These are phyloP conservation scores for Agastache rugosa DNA, from an alignment of 257 asterid species.

Conservation along the genomic window DNA sequence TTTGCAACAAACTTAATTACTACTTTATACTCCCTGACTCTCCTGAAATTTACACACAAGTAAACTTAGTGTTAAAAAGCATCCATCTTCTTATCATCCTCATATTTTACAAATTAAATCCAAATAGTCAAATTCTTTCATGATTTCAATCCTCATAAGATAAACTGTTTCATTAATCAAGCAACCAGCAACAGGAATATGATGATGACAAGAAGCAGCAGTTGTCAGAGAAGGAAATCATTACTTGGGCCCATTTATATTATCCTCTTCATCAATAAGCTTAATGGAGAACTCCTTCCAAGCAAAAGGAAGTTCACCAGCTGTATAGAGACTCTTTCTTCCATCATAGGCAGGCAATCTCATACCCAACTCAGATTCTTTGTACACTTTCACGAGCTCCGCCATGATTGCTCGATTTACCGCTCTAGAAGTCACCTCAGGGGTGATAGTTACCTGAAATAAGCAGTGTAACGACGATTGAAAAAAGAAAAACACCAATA, in stretches of 20 bases:
- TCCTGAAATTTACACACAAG: slow-evolving; percentile 51
- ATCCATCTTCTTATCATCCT: neutral
- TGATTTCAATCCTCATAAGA: neutral
- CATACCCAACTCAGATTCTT: slow-evolving; percentile 88
- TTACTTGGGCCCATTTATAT: slow-evolving; percentile 83
- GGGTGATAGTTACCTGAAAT: slow-evolving; percentile 85
- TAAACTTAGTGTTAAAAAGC: neutral
- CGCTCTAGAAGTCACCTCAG: slow-evolving; percentile 85
- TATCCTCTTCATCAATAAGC: slow-evolving; percentile 86
- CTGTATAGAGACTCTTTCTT: slow-evolving; percentile 87
- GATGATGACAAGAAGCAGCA: slow-evolving; percentile 10
- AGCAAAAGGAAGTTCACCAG: slow-evolving; percentile 95
- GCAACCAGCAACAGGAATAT: slow-evolving; percentile 7
- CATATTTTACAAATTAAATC: neutral
- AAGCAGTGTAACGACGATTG: slow-evolving; percentile 14
- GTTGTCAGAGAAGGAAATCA: slow-evolving; percentile 12
- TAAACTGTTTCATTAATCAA: slow-evolving; percentile 12
- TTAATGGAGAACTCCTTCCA: slow-evolving; percentile 86
- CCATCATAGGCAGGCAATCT: slow-evolving; percentile 98
- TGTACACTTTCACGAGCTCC: slow-evolving; percentile 81
- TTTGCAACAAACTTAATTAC: slow-evolving; percentile 83
- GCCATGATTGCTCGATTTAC: slow-evolving; percentile 89
- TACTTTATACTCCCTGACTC: slow-evolving; percentile 83
- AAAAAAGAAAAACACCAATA: slow-evolving; percentile 2
- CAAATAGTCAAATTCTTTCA: neutral